Percentiles rank a stretch among this genome's conserved stretches.
These are phyloP conservation scores for Monosporascus sp. DNA, from an alignment of 2,329 filamentous ascomycete genomes.

Conservation along the genomic window DNA sequence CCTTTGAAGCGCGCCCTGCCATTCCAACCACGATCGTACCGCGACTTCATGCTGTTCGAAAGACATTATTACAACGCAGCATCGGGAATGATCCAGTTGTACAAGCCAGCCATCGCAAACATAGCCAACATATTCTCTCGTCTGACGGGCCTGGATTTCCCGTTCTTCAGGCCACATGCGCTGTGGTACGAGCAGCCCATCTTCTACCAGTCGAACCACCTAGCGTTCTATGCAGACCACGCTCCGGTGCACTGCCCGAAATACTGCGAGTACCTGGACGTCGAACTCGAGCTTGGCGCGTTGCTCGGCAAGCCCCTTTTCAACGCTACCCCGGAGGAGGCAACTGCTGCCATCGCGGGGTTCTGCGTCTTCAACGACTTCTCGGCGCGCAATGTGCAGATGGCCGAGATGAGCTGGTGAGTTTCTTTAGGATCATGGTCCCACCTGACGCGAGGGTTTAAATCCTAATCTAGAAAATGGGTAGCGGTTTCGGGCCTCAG, in stretches of 20 bases:
- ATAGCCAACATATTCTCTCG: slow-evolving; percentile 8
- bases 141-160: slow-evolving; percentile 15
- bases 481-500: slow-evolving; percentile 21
- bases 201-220: slow-evolving; percentile 24
- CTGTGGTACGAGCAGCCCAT: slow-evolving; percentile 21
- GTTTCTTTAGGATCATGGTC: not conserved
- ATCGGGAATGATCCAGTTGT: slow-evolving; percentile 16
- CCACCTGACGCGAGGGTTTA: not conserved
- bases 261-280: slow-evolving; percentile 20
- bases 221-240: slow-evolving; percentile 20
- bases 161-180: slow-evolving; percentile 14
- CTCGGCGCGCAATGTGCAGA: slow-evolving; percentile 18
- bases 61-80: slow-evolving; percentile 19
- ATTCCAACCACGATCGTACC: slow-evolving; percentile 23
- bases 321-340: slow-evolving; percentile 20
- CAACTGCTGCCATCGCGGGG: slow-evolving; percentile 18
- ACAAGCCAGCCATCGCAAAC: slow-evolving; percentile 8
- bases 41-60: slow-evolving; percentile 26
- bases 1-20: slow-evolving; percentile 16
- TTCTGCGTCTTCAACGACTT: slow-evolving; percentile 25
- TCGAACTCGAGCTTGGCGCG: slow-evolving; percentile 22
- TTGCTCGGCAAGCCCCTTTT: slow-evolving; percentile 17
- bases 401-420: slow-evolving; percentile 20
- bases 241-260: slow-evolving; percentile 14
- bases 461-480: not conserved